Evolutionary conservation across 2,329 filamentous ascomycete species (phyloP), one percentile per base, ranked within the genome.

Genomic region (Paecilomyces niveus): DNA sequence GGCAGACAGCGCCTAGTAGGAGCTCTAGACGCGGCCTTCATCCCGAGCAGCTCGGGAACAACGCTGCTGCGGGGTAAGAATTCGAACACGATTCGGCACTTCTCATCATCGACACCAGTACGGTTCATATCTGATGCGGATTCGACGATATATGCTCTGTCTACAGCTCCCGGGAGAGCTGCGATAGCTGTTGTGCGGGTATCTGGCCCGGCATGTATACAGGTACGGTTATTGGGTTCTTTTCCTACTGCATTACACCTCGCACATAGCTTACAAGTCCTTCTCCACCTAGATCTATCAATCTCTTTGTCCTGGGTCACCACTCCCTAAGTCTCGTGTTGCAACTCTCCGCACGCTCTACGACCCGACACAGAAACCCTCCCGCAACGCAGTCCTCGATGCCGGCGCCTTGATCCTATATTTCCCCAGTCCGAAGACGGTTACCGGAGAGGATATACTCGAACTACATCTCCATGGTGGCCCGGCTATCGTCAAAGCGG

Each of bases 401-500:
- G 84, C 91, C 0, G 84, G 86, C 55, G 89, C 94, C 0, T 74
- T 97, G 11, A 80, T 96, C 1, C 81, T 97, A 29, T 90, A 89
- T 75, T 96, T 97, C 64, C 89, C 90, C 0, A 81, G 79, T 0
- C 92, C 93, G 0, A 83, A 84, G 54, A 96, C 92, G 0, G 91
- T 90, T 8, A 99, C 94, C 0, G 94, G 94, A 31, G 92, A 97
- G 71, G 91, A 97, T 69, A 81, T 97, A 1, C 82, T 99, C 1
- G 94, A 99, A 72, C 76, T 99, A 4, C 94, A 99, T 67, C 83
- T 97, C n/a, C 94, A 99, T 68, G 94, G 94, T 29, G 93, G 94
- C 0, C 83, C 87, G 2, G 94, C 94, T 1, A 92, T 94, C 5
- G 88, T 97, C 52, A 92, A 89, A 68, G 90, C 93, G 1, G 89